Evolutionary conservation across 768 basidiomycete species (phyloP), one percentile per base, ranked within the genome.

Genomic region (Kwoniella botswanensis): DNA sequence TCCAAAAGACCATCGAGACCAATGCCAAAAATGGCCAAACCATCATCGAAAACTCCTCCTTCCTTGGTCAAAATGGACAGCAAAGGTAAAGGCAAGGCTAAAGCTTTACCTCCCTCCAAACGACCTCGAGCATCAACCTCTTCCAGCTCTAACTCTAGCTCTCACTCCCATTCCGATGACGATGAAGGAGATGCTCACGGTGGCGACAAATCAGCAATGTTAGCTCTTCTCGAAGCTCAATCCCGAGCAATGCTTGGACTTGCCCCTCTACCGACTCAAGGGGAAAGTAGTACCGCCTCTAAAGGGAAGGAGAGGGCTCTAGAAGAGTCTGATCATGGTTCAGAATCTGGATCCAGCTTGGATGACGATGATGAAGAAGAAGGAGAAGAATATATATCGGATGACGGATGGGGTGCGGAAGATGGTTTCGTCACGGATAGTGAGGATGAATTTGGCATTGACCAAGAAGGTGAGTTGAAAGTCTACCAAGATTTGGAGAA

Each of bases 221-320:
- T 84, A n/a, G 79, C 77, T 41, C 74, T 74, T 0, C 75, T 84
- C 4, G 73, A 83, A 69, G 83, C 82, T 22, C 82, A 81, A 62
- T 74, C 77, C 46, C 68, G 78, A 62, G 77, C 80, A 7, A 79
- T 84, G 77, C 73, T 84, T 13, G 81, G 81, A n/a, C 46, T 80
- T 1, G 67, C 57, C 1, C 59, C 67, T 15, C 0, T 61, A 22
- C 21, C 54, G 21, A 61, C 17, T 44, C 21, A 46, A 50, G 72
- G 52, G 13, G 74, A 75, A 61, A 78, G 71, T 29, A 74, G 74
- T 56, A 55, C 22, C 1, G 65, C 42, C 53, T 68, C 43, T 21
- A 54, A 46, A 65, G 63, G 65, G 54, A 62, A 63, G 73, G 74
- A 50, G 70, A 53, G n/a, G 26, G 50, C 43, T 29, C 67, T 44